A percentile compares a stretch with the other conserved stretches of the same genome.
Conservation (phyloP, 768 basidiomycete genomes). For the Rickenella mellea region DNA sequence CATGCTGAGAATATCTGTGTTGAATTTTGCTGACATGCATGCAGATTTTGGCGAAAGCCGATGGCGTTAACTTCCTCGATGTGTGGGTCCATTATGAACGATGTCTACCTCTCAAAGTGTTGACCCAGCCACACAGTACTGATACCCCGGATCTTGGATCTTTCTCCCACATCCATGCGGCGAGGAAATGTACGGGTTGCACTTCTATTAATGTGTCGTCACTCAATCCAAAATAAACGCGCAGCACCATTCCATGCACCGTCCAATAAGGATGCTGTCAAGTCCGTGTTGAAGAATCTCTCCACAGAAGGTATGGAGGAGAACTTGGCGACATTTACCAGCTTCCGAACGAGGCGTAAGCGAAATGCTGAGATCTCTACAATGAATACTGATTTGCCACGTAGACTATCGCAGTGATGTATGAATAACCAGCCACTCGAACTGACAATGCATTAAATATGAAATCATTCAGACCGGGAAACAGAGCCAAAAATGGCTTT, state of each 20-base stretch:
- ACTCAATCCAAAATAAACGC: background rate
- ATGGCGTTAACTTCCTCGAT: conserved; percentile 80
- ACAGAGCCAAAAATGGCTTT: conserved; percentile 72
- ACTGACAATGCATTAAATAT: conserved; percentile 7
- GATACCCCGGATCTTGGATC: background rate
- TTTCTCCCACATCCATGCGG: background rate
- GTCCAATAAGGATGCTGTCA: conserved; percentile 50
- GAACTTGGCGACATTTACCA: conserved; percentile 57
- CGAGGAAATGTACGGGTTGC: background rate
- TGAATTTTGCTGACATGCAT: background rate
- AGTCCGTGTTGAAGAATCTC: conserved; percentile 54
- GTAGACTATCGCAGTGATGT: conserved; percentile 73
- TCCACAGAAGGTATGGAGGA: conserved; percentile 55
- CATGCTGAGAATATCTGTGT: background rate
- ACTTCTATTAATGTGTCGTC: background rate
- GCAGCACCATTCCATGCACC: conserved; percentile 47
- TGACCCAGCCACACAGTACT: background rate
- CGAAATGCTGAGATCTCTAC: conserved; percentile 18
- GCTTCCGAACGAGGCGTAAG: conserved; percentile 68
- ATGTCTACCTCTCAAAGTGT: background rate
- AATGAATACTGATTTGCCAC: conserved; percentile 6
- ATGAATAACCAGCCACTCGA: conserved; percentile 14
- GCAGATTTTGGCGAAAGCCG: conserved; percentile 70
- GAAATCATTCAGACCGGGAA: conserved; percentile 54
- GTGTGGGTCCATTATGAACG: conserved; percentile 37